Evolutionary conservation across 495 filamentous ascomycete species (phyloP).

Genomic region (Talaromyces wortmannii): DNA sequence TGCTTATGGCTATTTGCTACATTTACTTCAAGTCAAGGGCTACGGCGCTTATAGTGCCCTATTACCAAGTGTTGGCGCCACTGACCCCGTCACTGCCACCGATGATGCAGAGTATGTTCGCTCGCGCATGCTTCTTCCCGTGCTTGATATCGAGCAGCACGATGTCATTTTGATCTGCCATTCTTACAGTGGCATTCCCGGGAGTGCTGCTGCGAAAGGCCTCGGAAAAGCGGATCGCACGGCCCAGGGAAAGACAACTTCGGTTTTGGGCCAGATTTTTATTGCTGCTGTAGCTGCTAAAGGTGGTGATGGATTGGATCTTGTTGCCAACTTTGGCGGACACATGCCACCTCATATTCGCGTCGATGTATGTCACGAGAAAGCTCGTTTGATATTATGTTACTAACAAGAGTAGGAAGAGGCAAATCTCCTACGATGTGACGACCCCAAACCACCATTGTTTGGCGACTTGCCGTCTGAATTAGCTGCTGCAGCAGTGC

Average conservation of each 20-base stretch:
- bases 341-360: constrained; percentile 8
- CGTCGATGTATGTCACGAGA: constrained; percentile 8
- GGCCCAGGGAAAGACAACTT: constrained; percentile 12
- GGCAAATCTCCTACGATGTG: constrained; percentile 9
- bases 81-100: constrained; percentile 8
- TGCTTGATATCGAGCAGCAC: constrained; percentile 17
- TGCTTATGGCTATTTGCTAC: constrained; percentile 15
- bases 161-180: constrained; percentile 22
- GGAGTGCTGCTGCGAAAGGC: constrained; percentile 14
- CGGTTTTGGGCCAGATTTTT: constrained; percentile 19
- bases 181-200: constrained; percentile 24
- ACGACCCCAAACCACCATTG: constrained; percentile 9
- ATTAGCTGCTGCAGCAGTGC: constrained; percentile 2
- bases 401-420: neutral
- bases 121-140: constrained; percentile 1
- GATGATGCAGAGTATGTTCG: constrained; percentile 14
- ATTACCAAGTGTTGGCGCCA: constrained; percentile 16
- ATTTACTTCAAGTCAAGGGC: constrained; percentile 9
- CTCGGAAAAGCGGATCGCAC: constrained; percentile 10
- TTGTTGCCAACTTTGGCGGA: constrained; percentile 8
- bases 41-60: constrained; percentile 10
- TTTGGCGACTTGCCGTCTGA: constrained; percentile 8
- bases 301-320: constrained; percentile 11
- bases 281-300: constrained; percentile 15
- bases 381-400: neutral